A percentile compares a stretch with the other conserved stretches of the same genome.
Conservation (phyloP, 192 early-diverging fungal species). For the Linnemannia elongata region DNA sequence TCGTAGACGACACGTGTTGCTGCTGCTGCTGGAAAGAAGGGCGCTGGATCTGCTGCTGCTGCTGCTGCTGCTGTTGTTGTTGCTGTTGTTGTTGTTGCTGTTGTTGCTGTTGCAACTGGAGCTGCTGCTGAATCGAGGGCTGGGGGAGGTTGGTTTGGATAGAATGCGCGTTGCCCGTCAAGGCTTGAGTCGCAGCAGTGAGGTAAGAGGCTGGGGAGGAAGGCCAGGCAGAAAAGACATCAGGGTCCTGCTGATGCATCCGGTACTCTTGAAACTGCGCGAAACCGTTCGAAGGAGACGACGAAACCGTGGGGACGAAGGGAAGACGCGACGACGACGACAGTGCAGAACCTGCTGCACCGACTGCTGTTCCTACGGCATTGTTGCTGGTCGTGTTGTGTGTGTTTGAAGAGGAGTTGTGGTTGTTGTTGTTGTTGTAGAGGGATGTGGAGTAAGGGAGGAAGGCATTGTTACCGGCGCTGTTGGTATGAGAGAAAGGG, state of each 20-base stretch:
- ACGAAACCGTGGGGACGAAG: neutral
- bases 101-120: conserved; percentile 11
- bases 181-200: conserved; percentile 34
- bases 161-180: conserved; percentile 3
- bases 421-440: neutral
- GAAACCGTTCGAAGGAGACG: conserved; percentile 4
- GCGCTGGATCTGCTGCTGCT: conserved; percentile 4
- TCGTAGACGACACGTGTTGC: neutral
- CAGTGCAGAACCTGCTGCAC: neutral
- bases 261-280: conserved; percentile 21
- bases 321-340: conserved; percentile 1
- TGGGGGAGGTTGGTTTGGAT: conserved; percentile 26
- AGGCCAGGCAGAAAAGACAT: conserved; percentile 28
- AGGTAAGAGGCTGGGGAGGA: conserved; percentile 23
- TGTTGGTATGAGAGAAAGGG: neutral
- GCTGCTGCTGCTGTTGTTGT: conserved; percentile 25
- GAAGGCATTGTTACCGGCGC: neutral
- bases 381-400: neutral
- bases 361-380: neutral
- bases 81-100: conserved; percentile 17
- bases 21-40: neutral
- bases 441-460: neutral
- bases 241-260: conserved; percentile 15
- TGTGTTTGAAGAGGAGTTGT: neutral
- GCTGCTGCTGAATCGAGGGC: neutral